phyloP scores from a whole-genome alignment of 352 stramenopile genomes.

The Globisporangium lucens region DNA sequence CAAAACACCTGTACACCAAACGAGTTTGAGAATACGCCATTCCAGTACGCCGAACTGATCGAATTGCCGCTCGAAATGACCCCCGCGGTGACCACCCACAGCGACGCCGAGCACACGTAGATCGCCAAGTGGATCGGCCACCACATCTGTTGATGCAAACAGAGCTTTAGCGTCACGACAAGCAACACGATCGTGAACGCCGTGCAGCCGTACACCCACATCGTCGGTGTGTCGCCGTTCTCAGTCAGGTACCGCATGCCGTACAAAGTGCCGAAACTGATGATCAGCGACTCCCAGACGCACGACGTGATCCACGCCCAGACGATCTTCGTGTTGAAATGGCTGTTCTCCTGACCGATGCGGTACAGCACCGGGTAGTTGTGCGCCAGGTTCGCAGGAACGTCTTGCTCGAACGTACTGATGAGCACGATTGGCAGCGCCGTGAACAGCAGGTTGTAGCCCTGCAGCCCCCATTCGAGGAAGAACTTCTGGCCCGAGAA shows the following conservation, averaged over 20 bases:
- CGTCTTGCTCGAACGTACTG: constrained; percentile 84
- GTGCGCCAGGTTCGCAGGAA: constrained; percentile 61
- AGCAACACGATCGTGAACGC: constrained; percentile 94
- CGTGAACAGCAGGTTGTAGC: constrained; percentile 89
- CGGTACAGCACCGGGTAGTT: constrained; percentile 80
- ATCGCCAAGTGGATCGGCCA: constrained; percentile 69
- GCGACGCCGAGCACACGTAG: constrained; percentile 59
- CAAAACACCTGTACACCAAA: constrained; percentile 73
- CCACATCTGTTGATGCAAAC: constrained; percentile 85
- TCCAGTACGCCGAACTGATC: constrained; percentile 80
- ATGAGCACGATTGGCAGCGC: constrained; percentile 82
- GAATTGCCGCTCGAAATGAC: constrained; percentile 75
- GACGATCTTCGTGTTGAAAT: constrained; percentile 86
- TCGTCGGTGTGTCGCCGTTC: constrained; percentile 85
- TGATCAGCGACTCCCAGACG: constrained; percentile 80
- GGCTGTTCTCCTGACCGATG: constrained; percentile 78
- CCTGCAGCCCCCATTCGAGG: constrained; percentile 82
- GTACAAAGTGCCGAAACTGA: constrained; percentile 81
- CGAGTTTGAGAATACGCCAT: constrained; percentile 72
- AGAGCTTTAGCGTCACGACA: constrained; percentile 94
- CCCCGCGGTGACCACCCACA: constrained; percentile 71
- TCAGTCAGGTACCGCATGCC: constrained; percentile 76
- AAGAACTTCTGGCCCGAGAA: constrained; percentile 89
- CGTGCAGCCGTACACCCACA: constrained; percentile 93
- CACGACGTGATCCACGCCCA: constrained; percentile 82